Percentiles rank a stretch among this genome's conserved stretches.
phyloP scores from a whole-genome alignment of 2,329 filamentous ascomycete species.

The Colletotrichum horii region DNA sequence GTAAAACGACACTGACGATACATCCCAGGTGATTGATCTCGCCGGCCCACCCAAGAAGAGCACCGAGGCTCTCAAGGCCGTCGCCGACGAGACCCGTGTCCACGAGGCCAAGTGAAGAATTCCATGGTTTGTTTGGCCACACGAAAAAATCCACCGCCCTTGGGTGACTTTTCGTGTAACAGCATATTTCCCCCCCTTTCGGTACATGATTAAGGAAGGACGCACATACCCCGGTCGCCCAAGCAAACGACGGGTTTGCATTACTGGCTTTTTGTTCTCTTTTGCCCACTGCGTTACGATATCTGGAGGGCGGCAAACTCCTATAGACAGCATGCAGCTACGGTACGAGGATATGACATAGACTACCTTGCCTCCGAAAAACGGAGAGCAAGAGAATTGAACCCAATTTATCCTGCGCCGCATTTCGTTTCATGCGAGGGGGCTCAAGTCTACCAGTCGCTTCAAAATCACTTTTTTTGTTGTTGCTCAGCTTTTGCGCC shows the following conservation, averaged over 20 bases:
- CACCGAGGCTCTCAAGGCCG: background rate
- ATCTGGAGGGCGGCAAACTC: background rate
- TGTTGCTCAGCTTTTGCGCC: background rate
- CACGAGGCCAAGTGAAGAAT: background rate
- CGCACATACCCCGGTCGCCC: background rate
- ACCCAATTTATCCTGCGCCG: background rate
- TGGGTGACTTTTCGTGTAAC: background rate
- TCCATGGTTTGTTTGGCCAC: background rate
- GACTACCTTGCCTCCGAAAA: background rate
- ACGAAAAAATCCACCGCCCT: background rate
- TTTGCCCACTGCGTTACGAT: background rate
- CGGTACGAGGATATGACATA: conserved; percentile 2
- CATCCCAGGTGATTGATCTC: conserved; percentile 27
- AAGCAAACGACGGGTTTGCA: background rate
- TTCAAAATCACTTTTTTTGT: conserved; percentile 15
- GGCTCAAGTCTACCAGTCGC: background rate
- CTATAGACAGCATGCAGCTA: background rate
- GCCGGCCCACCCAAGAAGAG: conserved; percentile 22
- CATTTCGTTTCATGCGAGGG: background rate
- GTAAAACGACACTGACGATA: background rate
- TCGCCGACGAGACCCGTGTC: background rate
- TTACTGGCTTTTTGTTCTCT: background rate
- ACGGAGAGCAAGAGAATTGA: background rate
- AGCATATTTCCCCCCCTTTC: background rate
- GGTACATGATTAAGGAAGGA: background rate